These are phyloP conservation scores for Yarrowia porcina DNA, from an alignment of 805 yeast species.

Conservation along the genomic window DNA sequence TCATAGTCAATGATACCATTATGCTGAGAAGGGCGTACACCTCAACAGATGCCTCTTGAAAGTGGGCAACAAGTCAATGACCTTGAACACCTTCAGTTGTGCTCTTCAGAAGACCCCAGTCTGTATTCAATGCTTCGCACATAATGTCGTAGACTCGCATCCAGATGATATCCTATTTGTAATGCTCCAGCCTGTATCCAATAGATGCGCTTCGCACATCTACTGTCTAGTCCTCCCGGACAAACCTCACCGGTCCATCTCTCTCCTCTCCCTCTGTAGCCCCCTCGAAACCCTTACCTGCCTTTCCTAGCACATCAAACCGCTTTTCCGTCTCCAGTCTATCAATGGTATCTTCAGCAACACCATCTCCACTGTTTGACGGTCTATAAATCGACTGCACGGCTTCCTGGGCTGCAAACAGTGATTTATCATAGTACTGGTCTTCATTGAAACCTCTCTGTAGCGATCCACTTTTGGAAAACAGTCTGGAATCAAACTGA, in stretches of 20 bases:
- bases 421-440: slow-evolving; percentile 56
- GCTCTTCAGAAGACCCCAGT: no score
- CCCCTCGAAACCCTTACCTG: slow-evolving; percentile 30
- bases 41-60: no score
- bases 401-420: slow-evolving; percentile 54
- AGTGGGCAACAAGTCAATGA: no score
- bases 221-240: slow-evolving; percentile 28
- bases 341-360: slow-evolving; percentile 32
- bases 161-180: no score
- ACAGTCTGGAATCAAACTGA: slow-evolving; percentile 59
- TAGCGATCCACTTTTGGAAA: slow-evolving; percentile 31
- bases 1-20: no score
- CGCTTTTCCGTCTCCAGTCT: slow-evolving; percentile 33
- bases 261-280: slow-evolving; percentile 29
- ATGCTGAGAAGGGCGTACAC: no score
- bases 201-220: no score
- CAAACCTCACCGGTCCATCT: slow-evolving; percentile 50
- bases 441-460: slow-evolving; percentile 40
- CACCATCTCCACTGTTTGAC: slow-evolving; percentile 32
- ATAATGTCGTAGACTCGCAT: no score
- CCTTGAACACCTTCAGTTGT: no score
- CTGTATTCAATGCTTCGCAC: no score
- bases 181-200: no score
- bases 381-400: slow-evolving; percentile 51
- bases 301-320: slow-evolving; percentile 34